phyloP scores from a whole-genome alignment of 2,329 filamentous ascomycete species.

The Xylaria sp. region DNA sequence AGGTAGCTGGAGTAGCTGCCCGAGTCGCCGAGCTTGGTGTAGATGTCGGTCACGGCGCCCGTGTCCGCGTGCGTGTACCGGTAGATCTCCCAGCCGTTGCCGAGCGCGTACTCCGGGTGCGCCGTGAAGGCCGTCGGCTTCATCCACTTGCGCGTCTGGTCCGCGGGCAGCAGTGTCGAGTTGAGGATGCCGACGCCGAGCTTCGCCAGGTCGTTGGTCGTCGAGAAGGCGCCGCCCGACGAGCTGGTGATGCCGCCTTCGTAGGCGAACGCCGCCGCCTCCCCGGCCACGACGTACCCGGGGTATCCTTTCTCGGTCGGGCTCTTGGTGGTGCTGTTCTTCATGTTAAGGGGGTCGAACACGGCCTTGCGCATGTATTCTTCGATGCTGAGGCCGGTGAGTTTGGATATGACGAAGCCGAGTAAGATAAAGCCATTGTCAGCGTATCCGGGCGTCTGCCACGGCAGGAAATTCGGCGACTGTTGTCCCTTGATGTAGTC shows the following conservation, averaged over 20 bases:
- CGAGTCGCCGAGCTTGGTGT: conserved; percentile 39
- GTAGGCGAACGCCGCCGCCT: conserved; percentile 5
- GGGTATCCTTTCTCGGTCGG: conserved; percentile 20
- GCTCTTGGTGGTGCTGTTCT: conserved; percentile 18
- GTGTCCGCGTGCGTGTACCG: conserved; percentile 28
- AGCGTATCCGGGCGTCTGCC: conserved; percentile 29
- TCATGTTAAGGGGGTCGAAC: conserved; percentile 28
- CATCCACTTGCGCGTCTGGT: conserved; percentile 43
- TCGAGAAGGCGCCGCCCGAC: conserved; percentile 40
- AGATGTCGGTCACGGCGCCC: conserved; percentile 38
- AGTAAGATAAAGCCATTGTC: conserved; percentile 33
- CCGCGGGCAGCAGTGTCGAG: conserved; percentile 38
- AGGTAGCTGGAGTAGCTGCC: conserved; percentile 40
- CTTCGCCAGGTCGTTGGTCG: conserved; percentile 39
- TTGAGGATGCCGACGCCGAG: conserved; percentile 44
- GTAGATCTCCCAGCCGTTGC: conserved; percentile 44
- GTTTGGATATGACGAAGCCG: conserved; percentile 25
- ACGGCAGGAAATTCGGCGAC: conserved; percentile 28
- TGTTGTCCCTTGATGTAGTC: conserved; percentile 33
- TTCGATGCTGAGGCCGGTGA: conserved; percentile 21
- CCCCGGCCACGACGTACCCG: conserved; percentile 25
- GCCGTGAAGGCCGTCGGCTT: conserved; percentile 44
- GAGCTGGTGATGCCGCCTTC: conserved; percentile 23
- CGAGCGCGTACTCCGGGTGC: conserved; percentile 37
- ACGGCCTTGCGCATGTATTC: conserved; percentile 25